phyloP scores from a whole-genome alignment of 2,329 filamentous ascomycete genomes.

The Exophiala sideris region DNA sequence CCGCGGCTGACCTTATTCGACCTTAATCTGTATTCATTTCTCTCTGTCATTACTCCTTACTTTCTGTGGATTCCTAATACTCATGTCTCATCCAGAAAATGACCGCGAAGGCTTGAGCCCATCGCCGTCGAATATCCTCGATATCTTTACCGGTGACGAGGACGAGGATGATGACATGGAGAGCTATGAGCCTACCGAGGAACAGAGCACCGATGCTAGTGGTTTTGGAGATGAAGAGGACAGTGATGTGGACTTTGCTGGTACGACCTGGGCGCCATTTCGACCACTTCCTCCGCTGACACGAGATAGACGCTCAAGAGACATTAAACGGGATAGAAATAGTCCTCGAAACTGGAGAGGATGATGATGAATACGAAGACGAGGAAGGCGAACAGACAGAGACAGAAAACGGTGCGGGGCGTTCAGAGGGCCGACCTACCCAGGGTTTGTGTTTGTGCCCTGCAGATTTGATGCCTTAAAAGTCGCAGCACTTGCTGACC shows the following conservation, averaged over 20 bases:
- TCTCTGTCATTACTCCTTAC: neutral
- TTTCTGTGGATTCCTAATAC: neutral
- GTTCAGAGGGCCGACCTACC: conserved; percentile 17
- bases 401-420: conserved; percentile 29
- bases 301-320: conserved; percentile 24
- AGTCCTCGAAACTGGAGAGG: conserved; percentile 44
- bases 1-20: no score
- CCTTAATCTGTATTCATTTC: neutral
- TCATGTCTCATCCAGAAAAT: conserved; percentile 22
- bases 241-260: conserved; percentile 20
- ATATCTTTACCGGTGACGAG: conserved; percentile 23
- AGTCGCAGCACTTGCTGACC: neutral
- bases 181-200: conserved; percentile 18
- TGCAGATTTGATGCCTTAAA: neutral
- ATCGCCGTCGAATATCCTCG: conserved; percentile 20
- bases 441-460: conserved; percentile 11
- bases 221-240: conserved; percentile 14
- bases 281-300: neutral
- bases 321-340: conserved; percentile 26
- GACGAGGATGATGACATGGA: conserved; percentile 27
- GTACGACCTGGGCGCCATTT: conserved; percentile 3
- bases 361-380: conserved; percentile 67
- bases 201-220: conserved; percentile 17
- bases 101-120: conserved; percentile 23
- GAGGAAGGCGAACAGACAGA: conserved; percentile 55